Percentiles rank a stretch among this genome's conserved stretches.
phyloP scores from a whole-genome alignment of 2,329 filamentous ascomycete species.

The Ophidiomyces ophidiicola region DNA sequence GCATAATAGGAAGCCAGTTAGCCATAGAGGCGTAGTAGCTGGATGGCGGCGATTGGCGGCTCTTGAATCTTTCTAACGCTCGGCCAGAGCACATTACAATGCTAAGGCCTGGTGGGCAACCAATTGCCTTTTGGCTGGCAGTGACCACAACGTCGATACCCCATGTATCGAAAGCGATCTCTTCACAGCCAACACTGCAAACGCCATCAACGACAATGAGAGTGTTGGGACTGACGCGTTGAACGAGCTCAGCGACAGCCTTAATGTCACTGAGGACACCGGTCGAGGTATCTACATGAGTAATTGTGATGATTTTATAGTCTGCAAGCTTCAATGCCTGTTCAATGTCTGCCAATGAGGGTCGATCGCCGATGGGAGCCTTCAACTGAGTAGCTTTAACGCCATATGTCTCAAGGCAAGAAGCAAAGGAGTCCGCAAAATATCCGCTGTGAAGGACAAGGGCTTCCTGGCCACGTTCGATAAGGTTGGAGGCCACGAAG shows the following conservation, averaged over 20 bases:
- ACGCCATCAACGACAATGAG: conserved; percentile 89
- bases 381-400: conserved; percentile 81
- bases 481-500: conserved; percentile 81
- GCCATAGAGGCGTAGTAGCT: conserved; percentile 95
- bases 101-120: conserved; percentile 82
- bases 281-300: conserved; percentile 94
- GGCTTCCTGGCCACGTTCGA: conserved; percentile 78
- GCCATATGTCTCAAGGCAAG: conserved; percentile 85
- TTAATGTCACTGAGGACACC: conserved; percentile 89
- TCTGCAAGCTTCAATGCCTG: conserved; percentile 76
- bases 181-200: conserved; percentile 91
- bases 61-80: conserved; percentile 69
- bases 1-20: conserved; percentile 98
- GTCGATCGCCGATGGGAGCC: conserved; percentile 75
- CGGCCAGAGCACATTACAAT: conserved; percentile 88
- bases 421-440: conserved; percentile 88
- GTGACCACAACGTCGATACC: conserved; percentile 84
- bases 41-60: conserved; percentile 65
- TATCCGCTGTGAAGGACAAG: conserved; percentile 93
- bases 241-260: conserved; percentile 68
- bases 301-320: conserved; percentile 90
- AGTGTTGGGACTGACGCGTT: conserved; percentile 78
- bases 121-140: conserved; percentile 92
- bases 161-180: conserved; percentile 94
- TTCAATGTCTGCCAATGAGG: conserved; percentile 78